Evolutionary conservation across 164 flowering plant species (phyloP).

Genomic region (Vitis amurensis): DNA sequence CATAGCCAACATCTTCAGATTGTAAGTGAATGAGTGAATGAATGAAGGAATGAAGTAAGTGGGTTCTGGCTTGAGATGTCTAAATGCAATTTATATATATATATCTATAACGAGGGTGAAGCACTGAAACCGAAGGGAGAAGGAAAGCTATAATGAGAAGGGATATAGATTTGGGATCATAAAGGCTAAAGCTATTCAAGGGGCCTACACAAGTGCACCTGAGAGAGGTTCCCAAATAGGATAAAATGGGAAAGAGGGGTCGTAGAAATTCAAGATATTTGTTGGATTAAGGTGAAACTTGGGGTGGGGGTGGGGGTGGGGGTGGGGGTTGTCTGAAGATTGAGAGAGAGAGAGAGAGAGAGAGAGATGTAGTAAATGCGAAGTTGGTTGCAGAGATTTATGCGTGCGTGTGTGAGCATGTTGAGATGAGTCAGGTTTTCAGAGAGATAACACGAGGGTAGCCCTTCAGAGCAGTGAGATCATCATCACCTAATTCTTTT

Average conservation of each 20-base stretch:
- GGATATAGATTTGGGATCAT: conserved; percentile 15
- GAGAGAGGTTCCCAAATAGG: conserved; percentile 12
- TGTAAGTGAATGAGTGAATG: neutral
- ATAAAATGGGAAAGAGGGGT: neutral
- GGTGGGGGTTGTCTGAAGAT: too few species aligned
- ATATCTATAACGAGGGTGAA: neutral
- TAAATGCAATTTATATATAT: too few species aligned
- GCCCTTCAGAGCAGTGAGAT: neutral
- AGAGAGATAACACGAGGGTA: neutral
- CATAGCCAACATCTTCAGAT: conserved; percentile 29
- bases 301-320: too few species aligned
- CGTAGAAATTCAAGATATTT: neutral
- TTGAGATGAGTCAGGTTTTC: conserved; percentile 15
- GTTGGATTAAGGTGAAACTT: too few species aligned
- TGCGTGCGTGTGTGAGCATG: conserved; percentile 62
- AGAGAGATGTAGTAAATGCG: conserved; percentile 25
- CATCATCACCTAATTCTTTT: conserved; percentile 5
- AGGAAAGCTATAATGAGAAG: neutral
- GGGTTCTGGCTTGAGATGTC: too few species aligned
- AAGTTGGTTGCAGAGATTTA: conserved; percentile 35
- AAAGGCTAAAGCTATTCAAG: conserved; percentile 10
- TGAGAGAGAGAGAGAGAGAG: conserved; percentile 2
- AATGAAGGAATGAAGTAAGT: neutral
- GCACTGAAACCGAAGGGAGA: conserved; percentile 40
- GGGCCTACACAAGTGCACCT: conserved; percentile 16